A percentile compares a stretch with the other conserved stretches of the same genome.
Conservation (phyloP, 441 rosid species). For the Sinapis alba region DNA sequence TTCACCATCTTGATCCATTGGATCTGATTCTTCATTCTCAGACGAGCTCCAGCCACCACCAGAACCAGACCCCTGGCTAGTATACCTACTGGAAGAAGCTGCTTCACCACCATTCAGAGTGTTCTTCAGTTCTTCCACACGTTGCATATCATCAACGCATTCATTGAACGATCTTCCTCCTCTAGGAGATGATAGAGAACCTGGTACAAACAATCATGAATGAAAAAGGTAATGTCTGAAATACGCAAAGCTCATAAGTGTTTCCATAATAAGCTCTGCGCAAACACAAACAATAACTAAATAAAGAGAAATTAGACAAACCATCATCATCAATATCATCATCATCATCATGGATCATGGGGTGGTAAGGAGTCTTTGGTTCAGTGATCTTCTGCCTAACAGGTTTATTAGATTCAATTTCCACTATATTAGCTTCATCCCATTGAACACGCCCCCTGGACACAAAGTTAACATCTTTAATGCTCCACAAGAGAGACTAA, state of each 20-base stretch:
- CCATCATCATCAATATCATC: constrained; percentile 76
- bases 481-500: background rate
- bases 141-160: constrained; percentile 53
- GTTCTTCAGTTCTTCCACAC: constrained; percentile 57
- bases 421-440: constrained; percentile 84
- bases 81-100: constrained; percentile 66
- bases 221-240: background rate
- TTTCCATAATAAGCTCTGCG: background rate
- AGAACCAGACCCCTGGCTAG: constrained; percentile 42
- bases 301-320: constrained; percentile 40
- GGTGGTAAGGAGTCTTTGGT: constrained; percentile 98
- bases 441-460: constrained; percentile 74
- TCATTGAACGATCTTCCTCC: constrained; percentile 53
- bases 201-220: constrained; percentile 37
- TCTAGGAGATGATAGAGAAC: constrained; percentile 65
- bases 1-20: constrained; percentile 71
- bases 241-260: background rate
- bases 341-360: constrained; percentile 85
- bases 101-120: constrained; percentile 61
- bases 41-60: constrained; percentile 79
- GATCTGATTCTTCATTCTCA: constrained; percentile 73
- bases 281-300: constrained; percentile 9
- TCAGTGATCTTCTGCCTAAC: constrained; percentile 98
- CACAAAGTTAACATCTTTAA: background rate
- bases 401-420: constrained; percentile 95